Conservation (phyloP, 2,329 filamentous ascomycete genomes). For the Drechmeria coniospora region DNA sequence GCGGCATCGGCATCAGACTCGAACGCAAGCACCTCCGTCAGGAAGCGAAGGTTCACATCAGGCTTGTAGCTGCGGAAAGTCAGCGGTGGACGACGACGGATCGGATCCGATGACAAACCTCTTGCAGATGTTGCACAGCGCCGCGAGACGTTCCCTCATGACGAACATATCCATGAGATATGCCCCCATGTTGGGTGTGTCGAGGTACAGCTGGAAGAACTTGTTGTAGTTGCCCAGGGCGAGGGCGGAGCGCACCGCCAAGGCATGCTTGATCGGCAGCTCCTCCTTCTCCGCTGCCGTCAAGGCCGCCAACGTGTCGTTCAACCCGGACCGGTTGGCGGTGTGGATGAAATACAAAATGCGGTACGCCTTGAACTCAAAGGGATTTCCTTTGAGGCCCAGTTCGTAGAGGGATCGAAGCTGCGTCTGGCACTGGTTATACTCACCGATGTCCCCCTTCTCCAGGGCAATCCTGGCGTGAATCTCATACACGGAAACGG, state of each 20-base stretch:
- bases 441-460: conserved; percentile 99
- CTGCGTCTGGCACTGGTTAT: conserved; percentile 99
- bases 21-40: conserved; percentile 92
- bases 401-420: conserved; percentile 79
- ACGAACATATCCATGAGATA: conserved; percentile 99
- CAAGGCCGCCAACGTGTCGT: conserved; percentile 97
- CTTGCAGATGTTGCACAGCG: conserved; percentile 85
- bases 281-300: conserved; percentile 89
- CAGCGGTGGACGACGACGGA: no score
- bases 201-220: conserved; percentile 92
- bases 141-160: conserved; percentile 77
- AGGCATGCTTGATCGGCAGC: conserved; percentile 71
- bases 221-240: conserved; percentile 93
- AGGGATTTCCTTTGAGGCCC: conserved; percentile 73
- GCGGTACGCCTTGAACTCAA: conserved; percentile 98
- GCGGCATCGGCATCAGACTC: conserved; percentile 82
- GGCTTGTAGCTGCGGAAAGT: conserved; percentile 66
- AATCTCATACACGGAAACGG: conserved; percentile 90
- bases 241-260: conserved; percentile 79
- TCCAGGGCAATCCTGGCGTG: conserved; percentile 95
- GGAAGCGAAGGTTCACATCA: conserved; percentile 73
- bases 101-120: conserved; percentile 64
- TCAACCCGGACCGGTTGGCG: conserved; percentile 94
- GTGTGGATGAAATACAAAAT: conserved; percentile 99
- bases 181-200: conserved; percentile 90